Percentiles rank a stretch among this genome's conserved stretches.
These are phyloP conservation scores for Calonectria naviculata DNA, from an alignment of 2,329 filamentous ascomycete species.

Conservation along the genomic window DNA sequence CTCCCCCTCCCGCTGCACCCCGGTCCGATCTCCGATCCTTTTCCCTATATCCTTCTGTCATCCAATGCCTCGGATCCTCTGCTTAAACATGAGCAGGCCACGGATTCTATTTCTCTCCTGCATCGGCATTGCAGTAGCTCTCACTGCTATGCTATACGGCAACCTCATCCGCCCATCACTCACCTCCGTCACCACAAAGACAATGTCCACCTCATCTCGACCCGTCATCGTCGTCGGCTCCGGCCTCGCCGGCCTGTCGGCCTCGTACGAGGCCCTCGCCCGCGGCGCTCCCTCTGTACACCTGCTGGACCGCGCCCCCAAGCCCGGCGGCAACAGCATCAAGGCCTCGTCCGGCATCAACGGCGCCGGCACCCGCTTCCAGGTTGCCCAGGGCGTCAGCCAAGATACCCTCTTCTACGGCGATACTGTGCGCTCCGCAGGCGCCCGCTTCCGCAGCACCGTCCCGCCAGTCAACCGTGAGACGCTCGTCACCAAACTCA, in stretches of 20 bases:
- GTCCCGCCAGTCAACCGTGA: slow-evolving; percentile 48
- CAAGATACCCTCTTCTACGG: slow-evolving; percentile 58
- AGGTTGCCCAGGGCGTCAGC: slow-evolving; percentile 51
- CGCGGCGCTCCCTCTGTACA: slow-evolving; percentile 61
- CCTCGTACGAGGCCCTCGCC: slow-evolving; percentile 66
- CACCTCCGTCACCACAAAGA: slow-evolving; percentile 38
- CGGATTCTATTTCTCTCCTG: slow-evolving; percentile 41
- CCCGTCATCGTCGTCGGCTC: slow-evolving; percentile 72
- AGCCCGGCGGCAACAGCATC: slow-evolving; percentile 73
- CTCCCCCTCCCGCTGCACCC: slow-evolving; percentile 9
- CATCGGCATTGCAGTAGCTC: slow-evolving; percentile 40
- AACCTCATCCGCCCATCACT: slow-evolving; percentile 34
- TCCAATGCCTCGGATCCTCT: slow-evolving; percentile 42
- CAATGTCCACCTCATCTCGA: slow-evolving; percentile 35
- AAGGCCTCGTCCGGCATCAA: slow-evolving; percentile 77
- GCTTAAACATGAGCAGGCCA: slow-evolving; percentile 42
- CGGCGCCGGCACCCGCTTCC: slow-evolving; percentile 68
- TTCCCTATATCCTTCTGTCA: not conserved
- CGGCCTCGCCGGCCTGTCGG: slow-evolving; percentile 71
- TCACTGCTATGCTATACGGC: slow-evolving; percentile 44
- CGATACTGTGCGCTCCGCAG: slow-evolving; percentile 69
- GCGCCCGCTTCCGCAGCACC: slow-evolving; percentile 48
- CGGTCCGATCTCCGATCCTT: slow-evolving; percentile 12
- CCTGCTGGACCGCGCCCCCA: slow-evolving; percentile 68
- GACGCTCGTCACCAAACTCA: slow-evolving; percentile 60